These are phyloP conservation scores for Leptodermis oblonga DNA, from an alignment of 257 asterid species.

Conservation along the genomic window DNA sequence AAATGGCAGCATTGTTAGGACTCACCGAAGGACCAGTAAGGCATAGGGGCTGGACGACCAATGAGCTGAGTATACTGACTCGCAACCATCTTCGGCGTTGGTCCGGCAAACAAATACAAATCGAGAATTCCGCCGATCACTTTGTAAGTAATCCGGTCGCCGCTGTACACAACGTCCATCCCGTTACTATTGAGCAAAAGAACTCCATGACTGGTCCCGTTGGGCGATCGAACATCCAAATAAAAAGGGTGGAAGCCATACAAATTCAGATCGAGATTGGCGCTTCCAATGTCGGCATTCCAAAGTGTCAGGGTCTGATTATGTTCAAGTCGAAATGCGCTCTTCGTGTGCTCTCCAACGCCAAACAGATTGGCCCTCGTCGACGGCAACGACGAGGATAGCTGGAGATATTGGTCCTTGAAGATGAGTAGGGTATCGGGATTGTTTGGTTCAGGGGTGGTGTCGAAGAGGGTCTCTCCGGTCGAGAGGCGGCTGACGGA, in stretches of 20 bases:
- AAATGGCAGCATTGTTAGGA: neutral
- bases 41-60: slow-evolving; percentile 92
- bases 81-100: slow-evolving; percentile 65
- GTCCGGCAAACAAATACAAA: slow-evolving; percentile 74
- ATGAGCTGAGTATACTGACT: slow-evolving; percentile 76
- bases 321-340: slow-evolving; percentile 47
- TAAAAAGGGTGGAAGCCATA: slow-evolving; percentile 92
- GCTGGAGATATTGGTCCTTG: slow-evolving; percentile 84
- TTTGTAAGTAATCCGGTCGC: slow-evolving; percentile 70
- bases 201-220: slow-evolving; percentile 69
- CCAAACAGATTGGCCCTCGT: slow-evolving; percentile 61
- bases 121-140: slow-evolving; percentile 81
- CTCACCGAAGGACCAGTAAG: slow-evolving; percentile 94
- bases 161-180: slow-evolving; percentile 68
- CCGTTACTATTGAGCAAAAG: slow-evolving; percentile 78
- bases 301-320: slow-evolving; percentile 74
- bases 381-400: slow-evolving; percentile 61
- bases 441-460: slow-evolving; percentile 18
- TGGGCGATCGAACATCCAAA: slow-evolving; percentile 69
- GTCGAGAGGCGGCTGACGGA: slow-evolving; percentile 32
- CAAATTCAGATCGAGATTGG: slow-evolving; percentile 52
- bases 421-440: slow-evolving; percentile 33
- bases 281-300: slow-evolving; percentile 68
- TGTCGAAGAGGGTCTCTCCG: slow-evolving; percentile 35
- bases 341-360: slow-evolving; percentile 81